Conservation (phyloP, 2,329 filamentous ascomycete species). For the Trichoderma oligosporum region DNA sequence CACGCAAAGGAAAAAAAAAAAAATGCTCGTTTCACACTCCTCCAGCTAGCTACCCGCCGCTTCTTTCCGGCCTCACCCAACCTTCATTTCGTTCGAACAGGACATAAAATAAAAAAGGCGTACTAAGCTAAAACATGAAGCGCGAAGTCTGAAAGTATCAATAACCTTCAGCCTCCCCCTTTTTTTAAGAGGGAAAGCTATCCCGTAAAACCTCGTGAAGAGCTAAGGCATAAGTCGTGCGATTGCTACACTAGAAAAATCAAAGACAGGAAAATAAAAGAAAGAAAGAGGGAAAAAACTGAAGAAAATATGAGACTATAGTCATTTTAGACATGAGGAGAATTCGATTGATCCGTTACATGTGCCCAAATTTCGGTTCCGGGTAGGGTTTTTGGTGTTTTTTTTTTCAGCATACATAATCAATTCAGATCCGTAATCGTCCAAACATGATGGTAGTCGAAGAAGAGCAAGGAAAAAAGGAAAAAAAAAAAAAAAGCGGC, state of each 20-base stretch:
- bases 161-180: not conserved
- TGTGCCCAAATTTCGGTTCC: not conserved
- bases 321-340: constrained; percentile 13
- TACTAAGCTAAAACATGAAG: constrained; percentile 7
- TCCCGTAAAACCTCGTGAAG: not conserved
- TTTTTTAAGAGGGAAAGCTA: not conserved
- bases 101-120: not conserved
- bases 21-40: not conserved
- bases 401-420: constrained; percentile 16
- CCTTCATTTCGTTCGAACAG: constrained; percentile 9
- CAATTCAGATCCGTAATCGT: constrained; percentile 20
- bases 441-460: constrained; percentile 19
- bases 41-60: not conserved
- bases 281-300: not conserved
- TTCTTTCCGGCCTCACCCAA: not conserved
- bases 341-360: constrained; percentile 12
- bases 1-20: not conserved
- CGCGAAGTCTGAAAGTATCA: not conserved
- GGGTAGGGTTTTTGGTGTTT: no score
- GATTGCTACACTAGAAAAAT: constrained; percentile 2
- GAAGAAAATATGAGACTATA: not conserved
- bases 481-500: constrained; percentile 12
- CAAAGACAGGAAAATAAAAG: not conserved
- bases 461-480: no score
- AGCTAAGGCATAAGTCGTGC: constrained; percentile 8